Percentiles rank a stretch among this genome's conserved stretches.
phyloP scores from a whole-genome alignment of 352 stramenopile species.

The Pythium vanterpoolii region DNA sequence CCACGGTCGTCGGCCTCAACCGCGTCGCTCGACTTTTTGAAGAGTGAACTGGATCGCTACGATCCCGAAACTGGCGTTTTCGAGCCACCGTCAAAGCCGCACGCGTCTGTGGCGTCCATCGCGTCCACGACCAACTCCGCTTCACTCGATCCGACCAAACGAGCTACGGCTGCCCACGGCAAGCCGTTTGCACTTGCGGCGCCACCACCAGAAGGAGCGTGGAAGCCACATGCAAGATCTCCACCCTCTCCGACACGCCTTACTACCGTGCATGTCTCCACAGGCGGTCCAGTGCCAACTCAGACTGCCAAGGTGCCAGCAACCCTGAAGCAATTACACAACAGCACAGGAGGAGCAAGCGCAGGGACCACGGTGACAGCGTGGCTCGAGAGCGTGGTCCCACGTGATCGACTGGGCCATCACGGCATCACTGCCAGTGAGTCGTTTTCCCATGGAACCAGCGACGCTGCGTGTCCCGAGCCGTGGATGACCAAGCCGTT shows the following conservation, averaged over 20 bases:
- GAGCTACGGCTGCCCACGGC: conserved; percentile 2
- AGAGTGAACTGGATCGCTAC: conserved; percentile 62
- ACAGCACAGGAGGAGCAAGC: conserved; percentile 10
- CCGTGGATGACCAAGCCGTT: conserved; percentile 45
- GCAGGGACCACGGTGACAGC: conserved; percentile 23
- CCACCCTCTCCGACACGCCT: conserved; percentile 16
- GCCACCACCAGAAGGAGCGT: not conserved
- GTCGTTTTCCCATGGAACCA: no score
- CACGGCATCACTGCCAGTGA: conserved; percentile 24
- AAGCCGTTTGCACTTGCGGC: not conserved
- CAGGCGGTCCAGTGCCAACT: not conserved
- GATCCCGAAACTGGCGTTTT: conserved; percentile 35
- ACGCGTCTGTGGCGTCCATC: conserved; percentile 18
- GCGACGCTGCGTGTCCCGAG: not conserved
- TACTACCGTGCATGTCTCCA: not conserved
- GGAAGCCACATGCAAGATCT: conserved; percentile 16
- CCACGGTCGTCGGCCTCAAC: conserved; percentile 13
- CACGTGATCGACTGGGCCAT: conserved; percentile 48
- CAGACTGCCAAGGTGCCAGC: not conserved
- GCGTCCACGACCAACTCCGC: conserved; percentile 3
- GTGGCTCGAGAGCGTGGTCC: conserved; percentile 45
- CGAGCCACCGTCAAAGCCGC: conserved; percentile 4
- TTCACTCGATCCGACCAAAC: conserved; percentile 18
- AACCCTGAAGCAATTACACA: conserved; percentile 22
- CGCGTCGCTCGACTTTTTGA: conserved; percentile 55